Evolutionary conservation across 1,284 basidiomycete species (phyloP).

Genomic region (Microbotryum silenes-acaulis): DNA sequence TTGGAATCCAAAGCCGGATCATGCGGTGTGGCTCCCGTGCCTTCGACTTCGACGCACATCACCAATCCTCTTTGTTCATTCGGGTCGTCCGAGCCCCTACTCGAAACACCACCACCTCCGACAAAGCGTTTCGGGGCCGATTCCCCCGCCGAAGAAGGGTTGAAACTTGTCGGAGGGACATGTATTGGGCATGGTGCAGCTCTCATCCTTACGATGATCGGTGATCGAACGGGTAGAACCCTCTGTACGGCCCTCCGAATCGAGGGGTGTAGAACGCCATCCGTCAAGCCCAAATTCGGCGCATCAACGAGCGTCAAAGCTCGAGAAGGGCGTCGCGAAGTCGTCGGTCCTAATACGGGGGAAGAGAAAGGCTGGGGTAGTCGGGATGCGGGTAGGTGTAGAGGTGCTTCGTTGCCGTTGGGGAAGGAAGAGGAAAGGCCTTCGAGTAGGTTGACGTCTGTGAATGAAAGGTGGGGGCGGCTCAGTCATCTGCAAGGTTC

Average conservation of each 20-base stretch:
- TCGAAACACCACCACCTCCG: no score
- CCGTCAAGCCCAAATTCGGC: not conserved
- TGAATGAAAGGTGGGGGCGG: no score
- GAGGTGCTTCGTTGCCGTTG: not conserved
- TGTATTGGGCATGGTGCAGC: conserved; percentile 15
- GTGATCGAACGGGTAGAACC: conserved; percentile 4
- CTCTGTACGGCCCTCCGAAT: conserved; percentile 15
- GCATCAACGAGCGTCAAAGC: no score
- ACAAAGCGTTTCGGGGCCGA: no score
- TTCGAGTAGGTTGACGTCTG: conserved; percentile 27
- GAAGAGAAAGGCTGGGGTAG: conserved; percentile 9
- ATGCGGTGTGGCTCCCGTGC: not conserved
- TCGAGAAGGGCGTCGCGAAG: not conserved
- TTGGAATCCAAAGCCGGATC: not conserved
- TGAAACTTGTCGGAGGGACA: not conserved
- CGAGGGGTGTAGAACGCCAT: conserved; percentile 6
- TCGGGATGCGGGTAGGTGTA: conserved; percentile 22
- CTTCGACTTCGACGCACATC: conserved; percentile 17
- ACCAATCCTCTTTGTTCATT: conserved; percentile 9
- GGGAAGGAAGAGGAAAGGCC: conserved; percentile 7
- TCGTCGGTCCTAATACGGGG: not conserved
- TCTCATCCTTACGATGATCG: conserved; percentile 9
- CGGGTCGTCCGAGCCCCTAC: not conserved
- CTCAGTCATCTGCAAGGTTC: no score
- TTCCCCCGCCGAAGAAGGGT: not conserved